A percentile compares a stretch with the other conserved stretches of the same genome.
These are phyloP conservation scores for Colletotrichum tropicicola DNA, from an alignment of 2,329 filamentous ascomycete species.

Conservation along the genomic window DNA sequence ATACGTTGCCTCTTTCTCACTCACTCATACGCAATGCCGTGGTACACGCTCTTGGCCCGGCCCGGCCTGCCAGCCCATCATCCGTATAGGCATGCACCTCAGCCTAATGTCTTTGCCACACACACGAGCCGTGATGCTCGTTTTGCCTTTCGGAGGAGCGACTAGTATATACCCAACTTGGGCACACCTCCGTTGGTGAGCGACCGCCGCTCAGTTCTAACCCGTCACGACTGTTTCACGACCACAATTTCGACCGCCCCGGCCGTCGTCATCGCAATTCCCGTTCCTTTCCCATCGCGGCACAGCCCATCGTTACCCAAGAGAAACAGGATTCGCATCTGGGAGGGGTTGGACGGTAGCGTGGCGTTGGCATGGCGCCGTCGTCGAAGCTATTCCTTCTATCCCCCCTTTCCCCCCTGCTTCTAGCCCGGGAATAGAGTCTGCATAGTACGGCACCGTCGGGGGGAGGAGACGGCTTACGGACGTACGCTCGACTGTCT, in stretches of 20 bases:
- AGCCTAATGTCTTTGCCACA: not conserved
- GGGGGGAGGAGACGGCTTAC: not conserved
- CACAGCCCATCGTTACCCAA: not conserved
- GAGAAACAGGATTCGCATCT: slow-evolving; percentile 2
- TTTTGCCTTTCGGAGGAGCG: slow-evolving; percentile 24
- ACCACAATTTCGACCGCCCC: slow-evolving; percentile 11
- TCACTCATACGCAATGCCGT: not conserved
- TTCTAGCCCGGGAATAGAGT: not conserved
- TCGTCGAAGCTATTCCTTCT: not conserved
- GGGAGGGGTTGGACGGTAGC: not conserved
- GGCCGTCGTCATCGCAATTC: slow-evolving; percentile 3
- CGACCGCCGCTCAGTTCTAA: slow-evolving; percentile 1
- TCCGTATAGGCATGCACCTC: not conserved
- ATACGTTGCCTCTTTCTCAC: not conserved
- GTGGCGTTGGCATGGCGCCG: too few relatives aligned
- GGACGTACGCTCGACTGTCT: not conserved
- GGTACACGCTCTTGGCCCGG: not conserved
- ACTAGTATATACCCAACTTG: slow-evolving; percentile 17
- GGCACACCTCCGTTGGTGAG: slow-evolving; percentile 23
- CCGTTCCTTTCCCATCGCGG: not conserved
- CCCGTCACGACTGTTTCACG: slow-evolving; percentile 19
- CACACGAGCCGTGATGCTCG: not conserved
- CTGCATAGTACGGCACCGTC: not conserved
- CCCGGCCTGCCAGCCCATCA: slow-evolving; percentile 4
- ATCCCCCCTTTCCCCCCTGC: not conserved